A percentile compares a stretch with the other conserved stretches of the same genome.
Conservation (phyloP, 2,329 filamentous ascomycete species). For the Septoria petroselini region DNA sequence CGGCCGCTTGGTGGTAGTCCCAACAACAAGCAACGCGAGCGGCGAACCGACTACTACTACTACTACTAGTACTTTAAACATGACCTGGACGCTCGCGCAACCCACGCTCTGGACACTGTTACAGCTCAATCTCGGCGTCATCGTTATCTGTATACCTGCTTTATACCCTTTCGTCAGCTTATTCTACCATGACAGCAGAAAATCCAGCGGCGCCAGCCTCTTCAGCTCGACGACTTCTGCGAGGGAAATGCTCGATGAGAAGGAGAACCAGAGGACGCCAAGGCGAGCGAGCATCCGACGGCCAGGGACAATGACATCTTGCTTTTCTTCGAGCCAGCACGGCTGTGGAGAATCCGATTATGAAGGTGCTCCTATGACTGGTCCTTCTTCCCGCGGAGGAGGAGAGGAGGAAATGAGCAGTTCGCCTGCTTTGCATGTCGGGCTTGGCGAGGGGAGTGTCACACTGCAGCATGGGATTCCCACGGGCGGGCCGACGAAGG, state of each 20-base stretch:
- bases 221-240: background rate
- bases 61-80: constrained; percentile 1
- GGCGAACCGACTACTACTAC: too few species aligned
- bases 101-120: constrained; percentile 13
- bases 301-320: too few species aligned
- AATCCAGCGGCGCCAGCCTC: background rate
- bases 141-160: constrained; percentile 16
- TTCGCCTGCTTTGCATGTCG: constrained; percentile 9
- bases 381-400: too few species aligned
- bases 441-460: constrained; percentile 1
- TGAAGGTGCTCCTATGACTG: too few species aligned
- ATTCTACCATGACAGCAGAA: too few species aligned
- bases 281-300: too few species aligned
- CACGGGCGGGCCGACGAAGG: background rate
- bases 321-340: too few species aligned
- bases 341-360: too few species aligned
- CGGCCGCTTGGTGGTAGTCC: constrained; percentile 9
- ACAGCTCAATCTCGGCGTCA: constrained; percentile 14
- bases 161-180: constrained; percentile 1
- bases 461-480: constrained; percentile 13
- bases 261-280: background rate
- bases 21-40: too few species aligned
- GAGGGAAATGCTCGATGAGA: background rate
- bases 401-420: background rate
- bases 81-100: constrained; percentile 3